Base-by-base conservation (phyloP, 176 grass and related monocot species). In the Rhynchospora breviuscula region DNA sequence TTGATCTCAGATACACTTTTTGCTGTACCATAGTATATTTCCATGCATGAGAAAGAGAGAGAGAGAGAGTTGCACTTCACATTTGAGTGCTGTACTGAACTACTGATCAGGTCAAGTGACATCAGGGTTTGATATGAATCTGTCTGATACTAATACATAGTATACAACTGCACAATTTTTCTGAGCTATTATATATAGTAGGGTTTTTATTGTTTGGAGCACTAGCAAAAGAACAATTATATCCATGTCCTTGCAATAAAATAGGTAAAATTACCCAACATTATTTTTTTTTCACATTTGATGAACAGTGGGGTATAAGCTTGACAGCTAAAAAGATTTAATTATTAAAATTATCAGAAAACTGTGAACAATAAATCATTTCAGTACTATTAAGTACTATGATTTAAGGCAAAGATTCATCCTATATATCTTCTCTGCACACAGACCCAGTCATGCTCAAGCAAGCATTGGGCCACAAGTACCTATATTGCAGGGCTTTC, bases 1-100 rank as follows among this genome's bases (percentile, higher is more conserved):
- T 84, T 63, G 87, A 91, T 90, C 96, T 94, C 88, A 98, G 88
- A 75, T 93, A 98, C 44, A 98, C 96, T 73, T 90, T 90, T 76
- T 91, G 88, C 96, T 98, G 92, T 86, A 94, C 87, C 7, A 83
- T 56, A 47, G 71, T 77, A 44, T 40, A 84, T 64, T 86, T 15
- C 18, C 11, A 88, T 84, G 21, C 88, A 92, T 84, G 44, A 59
- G 72, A 59, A 85, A 79, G 57, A 59, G 68, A 66, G 49, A 40
- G 4, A 3, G 53, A 60, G 31, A 53, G 43, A 82, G 66, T 79
- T 10, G 60, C 9, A 82, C 44, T 29, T 68, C 76, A 40, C 35
- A 40, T 64, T 25, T 29, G 71, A 23, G 40, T 23, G 53, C 45
- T 62, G 19, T 23, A 78, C 52, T 69, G 19, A 40, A 12, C 85